Percentiles rank a stretch among this genome's conserved stretches.
These are phyloP conservation scores for Daldinia grandis DNA, from an alignment of 495 filamentous ascomycete species.

Conservation along the genomic window DNA sequence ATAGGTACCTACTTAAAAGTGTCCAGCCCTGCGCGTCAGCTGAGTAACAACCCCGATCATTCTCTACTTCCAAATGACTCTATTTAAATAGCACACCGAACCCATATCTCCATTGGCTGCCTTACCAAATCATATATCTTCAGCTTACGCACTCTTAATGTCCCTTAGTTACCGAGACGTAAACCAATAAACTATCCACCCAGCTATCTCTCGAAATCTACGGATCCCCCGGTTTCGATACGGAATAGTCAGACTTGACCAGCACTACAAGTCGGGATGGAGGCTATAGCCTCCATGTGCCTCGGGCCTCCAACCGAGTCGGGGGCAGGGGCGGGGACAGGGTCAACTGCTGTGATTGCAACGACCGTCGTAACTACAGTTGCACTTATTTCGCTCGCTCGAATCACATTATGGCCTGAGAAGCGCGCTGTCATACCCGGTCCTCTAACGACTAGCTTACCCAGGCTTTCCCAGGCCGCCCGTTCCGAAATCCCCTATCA, in stretches of 20 bases:
- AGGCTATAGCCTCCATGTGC: slow-evolving; percentile 33
- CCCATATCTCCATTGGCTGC: background rate
- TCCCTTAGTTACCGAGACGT: background rate
- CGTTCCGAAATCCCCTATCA: slow-evolving; percentile 47
- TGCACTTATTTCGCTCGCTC: slow-evolving; percentile 43
- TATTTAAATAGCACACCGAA: slow-evolving; percentile 4
- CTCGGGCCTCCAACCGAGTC: slow-evolving; percentile 31
- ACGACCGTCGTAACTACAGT: slow-evolving; percentile 46
- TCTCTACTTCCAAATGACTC: background rate
- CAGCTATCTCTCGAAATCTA: background rate
- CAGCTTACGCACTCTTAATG: background rate
- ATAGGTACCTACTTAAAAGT: background rate
- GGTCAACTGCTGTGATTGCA: slow-evolving; percentile 42
- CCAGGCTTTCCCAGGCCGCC: slow-evolving; percentile 43
- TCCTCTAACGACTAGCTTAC: slow-evolving; percentile 49
- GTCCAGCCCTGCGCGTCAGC: background rate
- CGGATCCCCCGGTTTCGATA: background rate
- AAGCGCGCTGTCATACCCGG: slow-evolving; percentile 47
- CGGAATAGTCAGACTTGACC: background rate
- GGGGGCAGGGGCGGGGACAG: slow-evolving; percentile 31
- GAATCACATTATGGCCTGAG: slow-evolving; percentile 46
- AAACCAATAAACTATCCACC: background rate
- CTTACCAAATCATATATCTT: background rate
- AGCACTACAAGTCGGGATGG: slow-evolving; percentile 30
- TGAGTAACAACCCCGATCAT: background rate